These are phyloP conservation scores for Microbotryum lychnidis-dioicae DNA, from an alignment of 1,284 basidiomycete species.

Conservation along the genomic window DNA sequence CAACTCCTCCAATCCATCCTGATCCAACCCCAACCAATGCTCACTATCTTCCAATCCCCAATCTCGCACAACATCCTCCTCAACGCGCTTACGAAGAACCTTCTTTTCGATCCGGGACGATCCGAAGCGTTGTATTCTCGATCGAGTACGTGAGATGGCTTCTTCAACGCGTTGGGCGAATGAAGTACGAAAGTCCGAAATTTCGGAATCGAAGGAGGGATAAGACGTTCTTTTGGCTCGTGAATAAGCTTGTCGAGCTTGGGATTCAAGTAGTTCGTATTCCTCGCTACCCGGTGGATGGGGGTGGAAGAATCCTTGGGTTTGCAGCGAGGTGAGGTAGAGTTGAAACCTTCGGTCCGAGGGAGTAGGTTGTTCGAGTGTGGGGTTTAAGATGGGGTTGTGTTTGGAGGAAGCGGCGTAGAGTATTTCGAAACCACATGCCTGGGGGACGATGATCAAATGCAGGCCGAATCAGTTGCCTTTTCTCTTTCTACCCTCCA, in stretches of 20 bases:
- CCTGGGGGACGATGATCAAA: constrained; percentile 43
- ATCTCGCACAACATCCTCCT: no score
- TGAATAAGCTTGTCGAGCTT: no score
- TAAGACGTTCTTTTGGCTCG: no score
- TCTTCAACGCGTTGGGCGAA: constrained; percentile 63
- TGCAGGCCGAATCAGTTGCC: no score
- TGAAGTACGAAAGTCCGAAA: constrained; percentile 39
- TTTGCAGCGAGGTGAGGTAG: neutral
- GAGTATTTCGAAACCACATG: constrained; percentile 89
- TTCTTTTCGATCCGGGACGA: no score
- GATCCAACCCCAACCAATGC: constrained; percentile 62
- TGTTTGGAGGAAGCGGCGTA: constrained; percentile 65
- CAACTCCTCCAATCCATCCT: constrained; percentile 56
- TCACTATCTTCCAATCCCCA: constrained; percentile 54
- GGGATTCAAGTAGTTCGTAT: constrained; percentile 37
- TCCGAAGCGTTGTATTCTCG: no score
- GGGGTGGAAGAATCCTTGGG: constrained; percentile 49
- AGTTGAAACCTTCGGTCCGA: constrained; percentile 5
- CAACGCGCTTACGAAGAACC: no score
- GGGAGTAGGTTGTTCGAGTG: neutral
- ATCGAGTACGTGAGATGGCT: constrained; percentile 45
- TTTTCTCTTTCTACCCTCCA: no score
- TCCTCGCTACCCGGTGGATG: constrained; percentile 64
- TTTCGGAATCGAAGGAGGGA: constrained; percentile 7
- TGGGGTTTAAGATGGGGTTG: constrained; percentile 1